Evolutionary conservation across 768 basidiomycete species (phyloP).

Genomic region (Serendipita indica): DNA sequence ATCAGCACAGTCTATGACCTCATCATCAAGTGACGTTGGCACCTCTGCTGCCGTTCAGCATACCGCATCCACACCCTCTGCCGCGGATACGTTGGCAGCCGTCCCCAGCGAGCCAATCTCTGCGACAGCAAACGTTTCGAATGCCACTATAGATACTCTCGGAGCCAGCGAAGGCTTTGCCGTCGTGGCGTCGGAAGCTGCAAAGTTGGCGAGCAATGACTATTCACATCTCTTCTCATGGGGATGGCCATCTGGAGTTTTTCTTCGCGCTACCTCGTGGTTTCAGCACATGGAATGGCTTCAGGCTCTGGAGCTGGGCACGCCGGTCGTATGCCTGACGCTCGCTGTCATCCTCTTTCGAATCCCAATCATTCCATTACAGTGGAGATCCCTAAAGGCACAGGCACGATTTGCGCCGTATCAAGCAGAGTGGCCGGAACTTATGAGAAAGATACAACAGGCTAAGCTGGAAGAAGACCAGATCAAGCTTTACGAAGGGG

Average conservation of each 20-base stretch:
- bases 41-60: neutral
- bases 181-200: neutral
- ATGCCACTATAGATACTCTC: neutral
- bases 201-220: neutral
- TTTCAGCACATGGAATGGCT: neutral
- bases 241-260: neutral
- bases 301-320: neutral
- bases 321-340: neutral
- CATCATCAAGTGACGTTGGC: no score
- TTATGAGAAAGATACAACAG: neutral
- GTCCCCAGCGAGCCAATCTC: neutral
- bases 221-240: slow-evolving; percentile 7
- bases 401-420: neutral
- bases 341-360: neutral
- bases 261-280: neutral
- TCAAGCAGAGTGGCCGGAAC: neutral
- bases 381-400: neutral
- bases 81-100: neutral
- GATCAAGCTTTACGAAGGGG: neutral
- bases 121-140: neutral
- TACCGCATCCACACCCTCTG: neutral
- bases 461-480: neutral
- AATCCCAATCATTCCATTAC: neutral
- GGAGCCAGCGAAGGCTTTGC: neutral
- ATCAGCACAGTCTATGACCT: no score